Percentiles rank a stretch among this genome's conserved stretches.
phyloP scores from a whole-genome alignment of 2,329 filamentous ascomycete species.

The Phyllosticta citribraziliensis region DNA sequence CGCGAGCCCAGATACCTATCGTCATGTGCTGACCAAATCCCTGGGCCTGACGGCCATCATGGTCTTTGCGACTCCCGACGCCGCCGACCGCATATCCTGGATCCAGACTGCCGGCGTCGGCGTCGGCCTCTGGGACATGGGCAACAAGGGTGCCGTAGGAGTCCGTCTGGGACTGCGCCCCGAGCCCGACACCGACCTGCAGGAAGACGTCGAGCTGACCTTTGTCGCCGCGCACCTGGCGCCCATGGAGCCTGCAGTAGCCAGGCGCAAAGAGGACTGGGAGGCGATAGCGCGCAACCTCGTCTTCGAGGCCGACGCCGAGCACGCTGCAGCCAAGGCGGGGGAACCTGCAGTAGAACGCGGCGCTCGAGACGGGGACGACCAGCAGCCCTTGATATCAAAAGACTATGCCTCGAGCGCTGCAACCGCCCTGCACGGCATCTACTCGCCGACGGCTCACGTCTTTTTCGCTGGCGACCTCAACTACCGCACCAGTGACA shows the following conservation, averaged over 20 bases:
- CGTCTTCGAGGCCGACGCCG: slow-evolving; percentile 47
- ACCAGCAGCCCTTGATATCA: slow-evolving; percentile 21
- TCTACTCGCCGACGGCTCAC: slow-evolving; percentile 67
- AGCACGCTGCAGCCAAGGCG: background rate
- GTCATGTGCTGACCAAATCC: slow-evolving; percentile 60
- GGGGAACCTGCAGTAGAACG: background rate
- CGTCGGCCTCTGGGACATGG: slow-evolving; percentile 78
- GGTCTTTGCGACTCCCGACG: slow-evolving; percentile 61
- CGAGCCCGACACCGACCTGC: slow-evolving; percentile 16
- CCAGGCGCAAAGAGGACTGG: slow-evolving; percentile 80
- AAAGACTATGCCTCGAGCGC: slow-evolving; percentile 16
- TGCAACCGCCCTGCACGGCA: slow-evolving; percentile 42
- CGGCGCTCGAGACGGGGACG: slow-evolving; percentile 4
- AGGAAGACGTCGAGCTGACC: slow-evolving; percentile 54
- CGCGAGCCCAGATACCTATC: slow-evolving; percentile 45
- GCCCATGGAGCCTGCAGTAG: slow-evolving; percentile 71
- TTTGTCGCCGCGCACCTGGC: slow-evolving; percentile 85
- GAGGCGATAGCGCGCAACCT: slow-evolving; percentile 68
- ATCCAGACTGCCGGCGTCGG: slow-evolving; percentile 76
- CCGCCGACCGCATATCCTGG: slow-evolving; percentile 48
- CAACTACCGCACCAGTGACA: slow-evolving; percentile 79
- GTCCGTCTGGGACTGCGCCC: slow-evolving; percentile 54
- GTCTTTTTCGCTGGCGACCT: slow-evolving; percentile 86
- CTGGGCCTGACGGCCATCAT: slow-evolving; percentile 85
- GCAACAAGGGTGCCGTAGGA: slow-evolving; percentile 89